Conservation (phyloP, 805 yeast genomes). For the Yamadazyma philogaea region DNA sequence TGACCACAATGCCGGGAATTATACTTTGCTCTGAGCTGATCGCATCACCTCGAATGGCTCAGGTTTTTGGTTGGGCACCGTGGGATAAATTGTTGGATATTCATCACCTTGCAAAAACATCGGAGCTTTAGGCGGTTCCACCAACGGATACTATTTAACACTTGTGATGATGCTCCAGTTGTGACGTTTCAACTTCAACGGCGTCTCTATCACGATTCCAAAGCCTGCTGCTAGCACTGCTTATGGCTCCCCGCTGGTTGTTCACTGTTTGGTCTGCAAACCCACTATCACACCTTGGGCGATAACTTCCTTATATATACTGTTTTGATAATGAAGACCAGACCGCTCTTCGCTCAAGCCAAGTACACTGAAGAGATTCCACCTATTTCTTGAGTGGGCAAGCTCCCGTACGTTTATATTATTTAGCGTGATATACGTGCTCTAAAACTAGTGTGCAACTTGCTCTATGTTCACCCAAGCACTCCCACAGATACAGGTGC, state of each 20-base stretch:
- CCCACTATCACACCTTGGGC: conserved; percentile 46
- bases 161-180: too few species aligned
- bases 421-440: neutral
- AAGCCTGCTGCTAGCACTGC: neutral
- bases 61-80: too few species aligned
- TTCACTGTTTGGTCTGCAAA: neutral
- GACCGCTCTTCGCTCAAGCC: conserved; percentile 46
- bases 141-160: too few species aligned
- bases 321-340: conserved; percentile 59
- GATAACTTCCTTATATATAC: conserved; percentile 62
- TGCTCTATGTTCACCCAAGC: conserved; percentile 52
- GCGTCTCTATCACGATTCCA: too few species aligned
- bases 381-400: conserved; percentile 14
- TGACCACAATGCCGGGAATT: too few species aligned
- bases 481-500: conserved; percentile 77
- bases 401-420: neutral
- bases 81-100: too few species aligned
- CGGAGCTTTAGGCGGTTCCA: too few species aligned
- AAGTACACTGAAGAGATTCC: conserved; percentile 38
- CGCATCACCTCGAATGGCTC: too few species aligned
- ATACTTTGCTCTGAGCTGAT: too few species aligned
- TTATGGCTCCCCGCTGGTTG: too few species aligned
- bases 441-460: neutral
- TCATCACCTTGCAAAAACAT: too few species aligned
- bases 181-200: too few species aligned